Base-by-base conservation (phyloP, 768 basidiomycete species). In the Boletus fagicola region DNA sequence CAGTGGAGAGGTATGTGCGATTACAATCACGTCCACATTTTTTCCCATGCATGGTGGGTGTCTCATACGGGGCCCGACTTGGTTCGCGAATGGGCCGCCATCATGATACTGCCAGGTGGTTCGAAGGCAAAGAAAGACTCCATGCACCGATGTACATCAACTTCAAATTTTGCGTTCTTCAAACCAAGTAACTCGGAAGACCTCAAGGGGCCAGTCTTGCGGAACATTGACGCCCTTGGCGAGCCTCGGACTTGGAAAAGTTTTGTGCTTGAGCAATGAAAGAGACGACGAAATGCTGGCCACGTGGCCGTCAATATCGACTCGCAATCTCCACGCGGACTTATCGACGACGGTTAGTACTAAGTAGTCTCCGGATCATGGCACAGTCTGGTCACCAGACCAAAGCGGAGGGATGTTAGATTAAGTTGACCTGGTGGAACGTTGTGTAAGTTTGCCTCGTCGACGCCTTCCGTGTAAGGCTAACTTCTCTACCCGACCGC, bases 391-490 rank as follows among this genome's bases (percentile, higher is more conserved):
- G 53, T 55, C 49, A 20, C 38, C 50, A 30, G 36, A 51, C 42
- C 30, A 33, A 53, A 35, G 26, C 47, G 35, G 40, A 26, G 44
- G 43, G 36, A 40, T 24, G 42, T 22, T 24, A 51, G 61, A 38
- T 61, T 18, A 24, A 28, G 36, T 44, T 36, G 18, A 22, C 36
- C 31, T 3, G 12, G 12, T 35, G 30, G 5, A 54, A 54, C n/a
- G 9, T 26, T 20, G 46, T 47, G 46, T 12, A 30, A 35, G 35
- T 48, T 58, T 49, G 38, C 38, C 35, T 24, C 42, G 2, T 46
- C 43, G 24, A 36, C 35, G n/a, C 47, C 36, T 63, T 61, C 46
- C 49, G 28, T 24, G 39, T 49, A 33, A 1, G n/a, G 35, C 24
- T 15, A 22, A 45, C 51, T 48, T 60, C 30, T 35, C 24, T 38